Percentiles rank a stretch among this genome's conserved stretches.
Evolutionary conservation across 1,139 yeast genomes (phyloP).

Genomic region (Hemisphaericaspora lyxosophila): DNA sequence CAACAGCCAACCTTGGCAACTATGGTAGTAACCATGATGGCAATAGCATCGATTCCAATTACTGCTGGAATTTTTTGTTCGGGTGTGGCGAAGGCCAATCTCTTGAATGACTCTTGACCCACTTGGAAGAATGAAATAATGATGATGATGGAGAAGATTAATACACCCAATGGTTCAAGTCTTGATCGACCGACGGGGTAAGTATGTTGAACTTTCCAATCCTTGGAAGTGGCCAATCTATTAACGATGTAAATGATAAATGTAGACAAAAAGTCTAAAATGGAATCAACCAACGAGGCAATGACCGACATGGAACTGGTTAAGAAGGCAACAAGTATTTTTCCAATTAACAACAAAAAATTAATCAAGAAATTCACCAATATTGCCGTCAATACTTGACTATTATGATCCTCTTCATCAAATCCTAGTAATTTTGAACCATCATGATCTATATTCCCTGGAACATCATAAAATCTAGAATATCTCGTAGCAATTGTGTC

Average conservation of each 20-base stretch:
- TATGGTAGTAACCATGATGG: slow-evolving; percentile 65
- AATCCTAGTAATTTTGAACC: slow-evolving; percentile 18
- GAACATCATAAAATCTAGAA: slow-evolving; percentile 46
- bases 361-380: slow-evolving; percentile 64
- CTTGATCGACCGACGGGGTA: slow-evolving; percentile 74
- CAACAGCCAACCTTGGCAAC: slow-evolving; percentile 60
- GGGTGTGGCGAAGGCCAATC: slow-evolving; percentile 30
- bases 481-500: slow-evolving; percentile 16
- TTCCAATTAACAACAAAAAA: slow-evolving; percentile 59
- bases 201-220: slow-evolving; percentile 47
- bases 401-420: slow-evolving; percentile 41
- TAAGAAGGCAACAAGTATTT: slow-evolving; percentile 57
- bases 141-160: slow-evolving; percentile 70
- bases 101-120: slow-evolving; percentile 58
- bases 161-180: slow-evolving; percentile 75
- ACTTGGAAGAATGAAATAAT: slow-evolving; percentile 73
- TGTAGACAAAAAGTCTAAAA: slow-evolving; percentile 72
- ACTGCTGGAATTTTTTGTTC: slow-evolving; percentile 39
- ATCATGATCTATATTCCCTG: slow-evolving; percentile 56
- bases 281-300: slow-evolving; percentile 77
- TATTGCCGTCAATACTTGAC: slow-evolving; percentile 58
- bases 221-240: slow-evolving; percentile 53
- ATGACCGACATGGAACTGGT: slow-evolving; percentile 72
- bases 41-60: slow-evolving; percentile 54
- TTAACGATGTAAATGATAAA: slow-evolving; percentile 68